Percentiles rank a stretch among this genome's conserved stretches.
phyloP scores from a whole-genome alignment of 2,329 filamentous ascomycete genomes.

The Microsporum audouinii region DNA sequence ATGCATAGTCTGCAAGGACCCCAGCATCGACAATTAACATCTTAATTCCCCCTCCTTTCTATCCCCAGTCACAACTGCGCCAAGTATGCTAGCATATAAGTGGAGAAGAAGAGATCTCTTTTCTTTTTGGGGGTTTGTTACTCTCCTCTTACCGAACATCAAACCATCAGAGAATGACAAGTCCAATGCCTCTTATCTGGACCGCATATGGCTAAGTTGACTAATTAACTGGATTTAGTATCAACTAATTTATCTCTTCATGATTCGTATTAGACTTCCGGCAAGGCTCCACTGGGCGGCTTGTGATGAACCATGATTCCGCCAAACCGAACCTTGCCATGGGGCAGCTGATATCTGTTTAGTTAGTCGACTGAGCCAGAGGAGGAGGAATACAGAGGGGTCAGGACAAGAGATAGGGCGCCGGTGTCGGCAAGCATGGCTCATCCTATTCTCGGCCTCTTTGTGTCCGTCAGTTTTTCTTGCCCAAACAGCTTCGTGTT shows the following conservation, averaged over 20 bases:
- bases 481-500: not conserved
- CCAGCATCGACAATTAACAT: not conserved
- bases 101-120: not conserved
- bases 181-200: not conserved
- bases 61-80: not conserved
- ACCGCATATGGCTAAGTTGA: not conserved
- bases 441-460: not conserved
- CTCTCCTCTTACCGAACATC: not conserved
- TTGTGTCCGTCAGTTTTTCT: not conserved
- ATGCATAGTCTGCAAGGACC: not conserved
- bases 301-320: conserved; percentile 5
- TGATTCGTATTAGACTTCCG: conserved; percentile 3
- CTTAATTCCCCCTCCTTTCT: not conserved
- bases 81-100: not conserved
- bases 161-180: not conserved
- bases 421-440: not conserved
- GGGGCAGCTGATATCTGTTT: not conserved
- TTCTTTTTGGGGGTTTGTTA: not conserved
- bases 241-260: not conserved
- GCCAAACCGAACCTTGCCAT: conserved; percentile 1
- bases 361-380: not conserved
- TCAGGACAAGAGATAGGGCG: not conserved
- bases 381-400: not conserved
- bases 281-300: conserved; percentile 5
- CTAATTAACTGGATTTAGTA: not conserved